These are phyloP conservation scores for Gymnopus androsaceus DNA, from an alignment of 1,284 basidiomycete species.

Conservation along the genomic window DNA sequence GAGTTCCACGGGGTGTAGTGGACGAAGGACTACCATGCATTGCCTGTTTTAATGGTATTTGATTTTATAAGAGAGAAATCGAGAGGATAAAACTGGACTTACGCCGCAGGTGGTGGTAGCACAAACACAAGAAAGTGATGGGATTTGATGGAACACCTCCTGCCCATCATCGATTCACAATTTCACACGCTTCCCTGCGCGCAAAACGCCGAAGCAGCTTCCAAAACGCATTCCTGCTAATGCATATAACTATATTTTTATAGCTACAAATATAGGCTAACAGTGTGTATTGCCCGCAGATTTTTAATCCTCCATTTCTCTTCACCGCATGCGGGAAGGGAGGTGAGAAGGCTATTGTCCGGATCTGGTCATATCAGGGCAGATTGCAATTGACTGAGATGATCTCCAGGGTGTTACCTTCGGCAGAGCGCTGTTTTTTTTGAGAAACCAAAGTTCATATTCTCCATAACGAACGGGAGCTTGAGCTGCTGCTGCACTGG, in stretches of 20 bases:
- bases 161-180: neutral
- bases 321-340: neutral
- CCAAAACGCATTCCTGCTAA: neutral
- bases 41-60: conserved; percentile 16
- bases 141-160: neutral
- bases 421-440: no score
- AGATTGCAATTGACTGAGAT: neutral
- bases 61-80: conserved; percentile 11
- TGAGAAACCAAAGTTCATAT: no score
- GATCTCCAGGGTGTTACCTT: no score
- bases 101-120: conserved; percentile 15
- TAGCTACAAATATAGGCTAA: neutral
- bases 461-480: no score
- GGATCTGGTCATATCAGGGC: conserved; percentile 11
- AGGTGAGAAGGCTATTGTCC: conserved; percentile 10
- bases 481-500: no score
- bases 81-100: neutral
- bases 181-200: conserved; percentile 2
- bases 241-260: neutral
- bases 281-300: neutral
- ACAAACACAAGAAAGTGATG: neutral
- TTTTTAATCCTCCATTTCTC: conserved; percentile 9
- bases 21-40: conserved; percentile 51
- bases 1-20: conserved; percentile 51
- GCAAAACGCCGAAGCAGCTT: neutral